Evolutionary conservation across 257 asterid species (phyloP), one percentile per base, ranked within the genome.

Genomic region (Knoxia roxburghii): DNA sequence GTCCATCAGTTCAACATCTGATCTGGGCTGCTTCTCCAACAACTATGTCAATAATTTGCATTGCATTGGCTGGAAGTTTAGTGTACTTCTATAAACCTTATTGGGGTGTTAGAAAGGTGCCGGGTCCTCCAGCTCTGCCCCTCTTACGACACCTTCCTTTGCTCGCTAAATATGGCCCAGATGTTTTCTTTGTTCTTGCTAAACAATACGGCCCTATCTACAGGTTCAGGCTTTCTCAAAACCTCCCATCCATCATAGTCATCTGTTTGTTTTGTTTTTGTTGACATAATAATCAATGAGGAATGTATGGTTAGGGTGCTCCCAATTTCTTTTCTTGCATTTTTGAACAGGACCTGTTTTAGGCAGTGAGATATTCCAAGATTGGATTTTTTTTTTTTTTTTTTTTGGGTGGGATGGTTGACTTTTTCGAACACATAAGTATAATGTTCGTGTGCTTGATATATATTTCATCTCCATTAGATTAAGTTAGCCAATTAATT

Each of bases 131-230:
- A 11, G 65, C 86, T 64, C 66, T 94, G 71, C 99, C 96, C 14
- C 74, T 94, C 7, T 60, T 90, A 32, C 97, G 99, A 41, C 99
- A 94, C 67, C 95, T 94, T 23, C 99, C 87, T 33, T 75, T 94
- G 89, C 94, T 94, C 67, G 93, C 95, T 62, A 89, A 83, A 39
- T 69, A 87, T 82, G 99, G 99, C 65, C 99, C 97, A 56, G 88
- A 83, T 55, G 79, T 94, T 14, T 94, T 90, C 89, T 73, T 93
- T 71, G 69, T 85, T 64, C 95, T 90, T 68, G 95, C 96, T 56
- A 80, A 88, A 55, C 80, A 67, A 20, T 83, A 88, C 21, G 99
- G 99, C 60, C 96, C 99, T 56, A 74, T 94, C 30, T 94, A 75
- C 96, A 88, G 99, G 99, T 94, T n/a, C 62, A 51, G 72, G 64